A percentile compares a stretch with the other conserved stretches of the same genome.
Evolutionary conservation across 2,329 filamentous ascomycete genomes (phyloP).

Genomic region (Ophiocordyceps polyrhachis-furcata): DNA sequence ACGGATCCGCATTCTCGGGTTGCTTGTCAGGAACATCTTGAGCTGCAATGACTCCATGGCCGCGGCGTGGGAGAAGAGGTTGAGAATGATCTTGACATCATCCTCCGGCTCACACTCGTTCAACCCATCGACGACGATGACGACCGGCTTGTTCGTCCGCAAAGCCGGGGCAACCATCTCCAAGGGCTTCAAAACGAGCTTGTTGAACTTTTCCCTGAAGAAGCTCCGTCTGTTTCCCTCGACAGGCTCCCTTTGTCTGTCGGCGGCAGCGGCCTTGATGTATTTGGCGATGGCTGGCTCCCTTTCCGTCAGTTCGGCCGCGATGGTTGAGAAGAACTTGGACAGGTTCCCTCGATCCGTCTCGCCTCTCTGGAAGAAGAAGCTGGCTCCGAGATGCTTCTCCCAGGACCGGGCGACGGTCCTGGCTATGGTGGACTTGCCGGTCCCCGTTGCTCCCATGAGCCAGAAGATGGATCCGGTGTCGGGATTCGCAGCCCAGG

Average conservation of each 20-base stretch:
- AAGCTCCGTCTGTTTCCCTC: slow-evolving; percentile 10
- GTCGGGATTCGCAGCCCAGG: slow-evolving; percentile 9
- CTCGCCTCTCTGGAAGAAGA: slow-evolving; percentile 26
- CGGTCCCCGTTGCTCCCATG: slow-evolving; percentile 18
- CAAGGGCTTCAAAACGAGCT: slow-evolving; percentile 19
- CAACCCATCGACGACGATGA: slow-evolving; percentile 18
- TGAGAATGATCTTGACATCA: slow-evolving; percentile 14
- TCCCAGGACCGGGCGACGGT: slow-evolving; percentile 4
- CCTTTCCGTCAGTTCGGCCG: slow-evolving; percentile 11
- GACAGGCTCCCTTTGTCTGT: background rate
- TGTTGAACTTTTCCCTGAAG: slow-evolving; percentile 18
- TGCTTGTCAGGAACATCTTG: slow-evolving; percentile 21
- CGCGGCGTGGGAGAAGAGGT: background rate
- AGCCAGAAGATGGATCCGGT: slow-evolving; percentile 16
- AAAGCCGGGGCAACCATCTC: background rate
- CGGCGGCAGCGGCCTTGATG: slow-evolving; percentile 4
- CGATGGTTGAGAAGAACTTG: slow-evolving; percentile 21
- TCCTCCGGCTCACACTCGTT: slow-evolving; percentile 11
- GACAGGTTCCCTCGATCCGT: slow-evolving; percentile 15
- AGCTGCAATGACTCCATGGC: slow-evolving; percentile 3
- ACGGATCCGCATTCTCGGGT: slow-evolving; percentile 19
- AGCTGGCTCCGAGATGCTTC: slow-evolving; percentile 14
- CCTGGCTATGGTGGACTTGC: slow-evolving; percentile 20
- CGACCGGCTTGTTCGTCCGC: background rate
- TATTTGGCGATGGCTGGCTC: slow-evolving; percentile 10